Conservation (phyloP, 805 yeast species). For the Candida railenensis region DNA sequence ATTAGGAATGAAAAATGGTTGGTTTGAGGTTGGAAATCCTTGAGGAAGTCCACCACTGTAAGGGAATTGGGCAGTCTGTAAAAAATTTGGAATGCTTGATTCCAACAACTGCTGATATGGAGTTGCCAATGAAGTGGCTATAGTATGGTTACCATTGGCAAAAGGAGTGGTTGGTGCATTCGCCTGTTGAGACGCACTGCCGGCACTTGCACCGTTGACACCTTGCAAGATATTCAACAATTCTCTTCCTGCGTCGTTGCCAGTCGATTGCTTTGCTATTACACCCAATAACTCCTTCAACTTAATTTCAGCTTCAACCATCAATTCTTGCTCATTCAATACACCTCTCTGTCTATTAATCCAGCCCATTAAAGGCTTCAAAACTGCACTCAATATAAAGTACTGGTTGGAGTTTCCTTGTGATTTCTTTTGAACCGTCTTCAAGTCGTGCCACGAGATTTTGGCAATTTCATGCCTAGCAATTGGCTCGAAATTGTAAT, state of each 20-base stretch:
- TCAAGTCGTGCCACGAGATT: slow-evolving; percentile 76
- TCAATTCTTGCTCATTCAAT: slow-evolving; percentile 57
- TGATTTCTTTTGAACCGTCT: slow-evolving; percentile 37
- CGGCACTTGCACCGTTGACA: slow-evolving; percentile 13
- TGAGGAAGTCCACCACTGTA: slow-evolving; percentile 2
- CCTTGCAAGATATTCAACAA: slow-evolving; percentile 59
- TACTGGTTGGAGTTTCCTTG: slow-evolving; percentile 36
- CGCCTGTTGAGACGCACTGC: neutral
- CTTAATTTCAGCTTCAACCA: slow-evolving; percentile 60
- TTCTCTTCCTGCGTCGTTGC: slow-evolving; percentile 74
- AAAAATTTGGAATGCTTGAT: slow-evolving; percentile 32
- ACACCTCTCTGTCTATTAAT: slow-evolving; percentile 50
- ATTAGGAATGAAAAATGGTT: slow-evolving; percentile 6
- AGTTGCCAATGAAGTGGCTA: slow-evolving; percentile 2
- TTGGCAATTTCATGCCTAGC: slow-evolving; percentile 86
- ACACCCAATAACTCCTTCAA: slow-evolving; percentile 62
- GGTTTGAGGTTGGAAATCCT: slow-evolving; percentile 9
- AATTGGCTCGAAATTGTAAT: slow-evolving; percentile 69
- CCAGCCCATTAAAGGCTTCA: slow-evolving; percentile 55
- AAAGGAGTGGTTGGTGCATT: slow-evolving; percentile 8
- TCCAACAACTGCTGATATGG: slow-evolving; percentile 13
- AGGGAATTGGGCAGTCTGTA: slow-evolving; percentile 14
- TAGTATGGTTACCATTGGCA: slow-evolving; percentile 4
- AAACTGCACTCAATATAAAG: slow-evolving; percentile 48
- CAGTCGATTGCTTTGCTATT: slow-evolving; percentile 16